Conservation (phyloP, 768 basidiomycete genomes). For the Podaxis sp. region DNA sequence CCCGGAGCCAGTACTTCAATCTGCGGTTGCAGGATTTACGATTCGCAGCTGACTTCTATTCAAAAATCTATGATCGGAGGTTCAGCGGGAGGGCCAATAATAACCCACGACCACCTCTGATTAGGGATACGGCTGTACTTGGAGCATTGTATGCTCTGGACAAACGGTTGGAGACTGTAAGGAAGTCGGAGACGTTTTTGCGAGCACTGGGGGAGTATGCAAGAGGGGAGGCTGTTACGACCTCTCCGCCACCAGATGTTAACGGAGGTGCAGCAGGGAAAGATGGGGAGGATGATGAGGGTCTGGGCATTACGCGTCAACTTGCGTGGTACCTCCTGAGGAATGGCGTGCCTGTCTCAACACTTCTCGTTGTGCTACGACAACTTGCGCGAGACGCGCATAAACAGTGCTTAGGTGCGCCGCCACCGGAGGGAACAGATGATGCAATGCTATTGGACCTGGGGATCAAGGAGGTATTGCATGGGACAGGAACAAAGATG, state of each 20-base stretch:
- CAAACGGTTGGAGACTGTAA: constrained; percentile 43
- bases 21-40: constrained; percentile 69
- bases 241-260: constrained; percentile 8
- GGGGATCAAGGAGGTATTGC: constrained; percentile 80
- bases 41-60: constrained; percentile 74
- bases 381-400: constrained; percentile 62
- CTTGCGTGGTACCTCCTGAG: constrained; percentile 71
- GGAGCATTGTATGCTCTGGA: constrained; percentile 65
- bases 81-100: constrained; percentile 72
- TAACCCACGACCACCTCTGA: constrained; percentile 59
- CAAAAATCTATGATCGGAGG: constrained; percentile 65
- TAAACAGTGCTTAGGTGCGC: constrained; percentile 42
- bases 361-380: constrained; percentile 56
- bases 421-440: constrained; percentile 49
- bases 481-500: constrained; percentile 81
- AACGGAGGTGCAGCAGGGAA: constrained; percentile 3
- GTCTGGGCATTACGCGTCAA: constrained; percentile 24
- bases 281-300: constrained; percentile 14
- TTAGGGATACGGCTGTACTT: constrained; percentile 68
- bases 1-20: constrained; percentile 56
- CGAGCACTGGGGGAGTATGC: constrained; percentile 49
- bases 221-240: constrained; percentile 39
- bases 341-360: constrained; percentile 67
- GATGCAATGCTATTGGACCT: constrained; percentile 32
- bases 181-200: constrained; percentile 36